Percentiles rank a stretch among this genome's conserved stretches.
phyloP scores from a whole-genome alignment of 2,329 filamentous ascomycete genomes.

The Phoma herbarum region DNA sequence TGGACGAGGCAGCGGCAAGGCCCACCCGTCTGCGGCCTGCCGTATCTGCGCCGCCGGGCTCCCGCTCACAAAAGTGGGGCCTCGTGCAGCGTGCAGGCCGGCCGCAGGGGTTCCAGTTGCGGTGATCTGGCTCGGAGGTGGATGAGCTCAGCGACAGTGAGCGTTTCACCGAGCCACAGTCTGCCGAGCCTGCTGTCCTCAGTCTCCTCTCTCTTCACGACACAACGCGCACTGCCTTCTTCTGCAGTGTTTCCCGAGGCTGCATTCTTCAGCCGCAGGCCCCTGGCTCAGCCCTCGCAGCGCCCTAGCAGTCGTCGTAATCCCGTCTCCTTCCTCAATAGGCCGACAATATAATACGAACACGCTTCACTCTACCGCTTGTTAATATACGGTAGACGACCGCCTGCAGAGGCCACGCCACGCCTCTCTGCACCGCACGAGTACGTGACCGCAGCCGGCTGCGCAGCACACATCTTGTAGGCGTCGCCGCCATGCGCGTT shows the following conservation, averaged over 20 bases:
- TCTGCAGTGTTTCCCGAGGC: neutral
- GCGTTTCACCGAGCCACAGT: slow-evolving; percentile 11
- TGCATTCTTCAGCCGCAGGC: neutral
- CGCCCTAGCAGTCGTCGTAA: slow-evolving; percentile 13
- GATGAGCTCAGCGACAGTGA: slow-evolving; percentile 5
- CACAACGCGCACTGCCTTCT: neutral
- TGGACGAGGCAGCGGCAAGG: slow-evolving; percentile 7
- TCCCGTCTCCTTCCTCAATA: slow-evolving; percentile 31
- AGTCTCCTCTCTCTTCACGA: neutral
- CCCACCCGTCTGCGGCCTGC: slow-evolving; percentile 6
- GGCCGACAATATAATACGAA: slow-evolving; percentile 23
- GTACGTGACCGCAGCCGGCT: slow-evolving; percentile 31
- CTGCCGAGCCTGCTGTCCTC: neutral
- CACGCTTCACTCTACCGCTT: slow-evolving; percentile 12
- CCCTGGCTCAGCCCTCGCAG: slow-evolving; percentile 8
- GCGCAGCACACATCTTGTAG: slow-evolving; percentile 16
- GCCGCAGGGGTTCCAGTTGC: neutral
- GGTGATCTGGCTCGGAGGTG: slow-evolving; percentile 6
- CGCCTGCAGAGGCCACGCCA: neutral
- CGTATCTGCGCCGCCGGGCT: slow-evolving; percentile 4
- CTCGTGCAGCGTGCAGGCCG: neutral
- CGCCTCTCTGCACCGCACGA: slow-evolving; percentile 2
- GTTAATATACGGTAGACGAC: neutral
- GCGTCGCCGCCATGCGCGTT: slow-evolving; percentile 47
- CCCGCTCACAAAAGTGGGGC: neutral